phyloP scores from a whole-genome alignment of 2,329 filamentous ascomycete genomes.

The Dothideomycetes sp. region DNA sequence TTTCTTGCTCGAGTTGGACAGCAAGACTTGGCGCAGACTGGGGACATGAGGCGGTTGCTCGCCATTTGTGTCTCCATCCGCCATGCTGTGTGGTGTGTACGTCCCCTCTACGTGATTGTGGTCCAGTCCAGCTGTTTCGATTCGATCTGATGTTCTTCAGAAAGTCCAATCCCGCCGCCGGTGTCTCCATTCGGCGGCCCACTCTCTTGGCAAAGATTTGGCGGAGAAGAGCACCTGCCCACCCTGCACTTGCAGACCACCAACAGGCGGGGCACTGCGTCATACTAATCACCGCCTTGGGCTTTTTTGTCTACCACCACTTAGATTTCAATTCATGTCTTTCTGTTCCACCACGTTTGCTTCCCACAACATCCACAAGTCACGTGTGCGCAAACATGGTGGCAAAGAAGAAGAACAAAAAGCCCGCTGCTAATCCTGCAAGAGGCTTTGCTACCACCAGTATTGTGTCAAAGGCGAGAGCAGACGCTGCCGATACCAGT shows the following conservation, averaged over 20 bases:
- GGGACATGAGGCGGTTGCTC: conserved; percentile 9
- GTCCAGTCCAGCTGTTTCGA: no score
- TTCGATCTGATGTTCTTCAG: no score
- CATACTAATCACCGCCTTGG: no score
- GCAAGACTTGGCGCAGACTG: conserved; percentile 27
- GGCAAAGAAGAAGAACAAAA: conserved; percentile 73
- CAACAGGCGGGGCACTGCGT: background rate
- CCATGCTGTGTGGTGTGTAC: conserved; percentile 7
- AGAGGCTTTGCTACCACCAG: conserved; percentile 92
- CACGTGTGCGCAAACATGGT: no score
- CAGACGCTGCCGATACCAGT: conserved; percentile 15
- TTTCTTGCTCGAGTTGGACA: conserved; percentile 37
- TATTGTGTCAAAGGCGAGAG: conserved; percentile 51
- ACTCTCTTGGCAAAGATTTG: background rate
- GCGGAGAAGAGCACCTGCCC: no score
- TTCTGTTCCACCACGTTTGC: no score
- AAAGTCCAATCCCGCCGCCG: no score
- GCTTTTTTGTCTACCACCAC: no score
- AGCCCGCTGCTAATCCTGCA: conserved; percentile 74
- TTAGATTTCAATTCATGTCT: no score
- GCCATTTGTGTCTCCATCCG: conserved; percentile 12
- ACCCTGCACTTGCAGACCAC: no score
- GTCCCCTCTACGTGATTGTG: background rate
- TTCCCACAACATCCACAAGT: no score
- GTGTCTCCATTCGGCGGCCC: background rate